Evolutionary conservation across 1,284 basidiomycete species (phyloP), one percentile per base, ranked within the genome.

Genomic region (Cryptococcus sp.): DNA sequence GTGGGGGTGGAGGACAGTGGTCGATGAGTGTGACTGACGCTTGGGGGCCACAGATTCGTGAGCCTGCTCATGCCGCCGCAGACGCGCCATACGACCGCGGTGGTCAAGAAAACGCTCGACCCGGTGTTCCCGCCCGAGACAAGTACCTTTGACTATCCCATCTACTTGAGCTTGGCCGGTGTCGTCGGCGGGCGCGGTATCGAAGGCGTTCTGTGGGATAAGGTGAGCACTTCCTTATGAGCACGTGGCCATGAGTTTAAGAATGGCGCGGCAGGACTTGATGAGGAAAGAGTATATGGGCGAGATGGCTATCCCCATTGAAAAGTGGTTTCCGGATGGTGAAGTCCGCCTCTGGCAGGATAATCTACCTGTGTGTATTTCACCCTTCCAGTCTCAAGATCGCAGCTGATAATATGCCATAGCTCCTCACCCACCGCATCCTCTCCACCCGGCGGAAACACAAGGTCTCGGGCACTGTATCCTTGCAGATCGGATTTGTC

Each of bases 141-240:
- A 68, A 87, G 90, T 12, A 92, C 88, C 0, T 94, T 93, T 69
- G 88, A 93, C 57, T 88, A 91, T 66, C 88, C 89, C 0, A 80
- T 96, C 23, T 89, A 87, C 66, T 80, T 87, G 24, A 87, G 85
- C 8, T 80, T 87, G 35, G 86, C 85, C 0, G 88, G 87, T 53
- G 81, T 82, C 43, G 82, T 91, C 12, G 87, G 87, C 43, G 85
- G 84, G 4, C 61, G 76, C 23, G 76, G 76, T 6, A 69, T 97
- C 49, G 92, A 97, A 72, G 81, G 92, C 46, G 87, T 97, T 35
- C 81, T 92, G 0, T 98, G 94, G 94, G 92, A 95, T 77, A 92
- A 89, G 79, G 94, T 95, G 70, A 65, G 76, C 48, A 61, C 65
- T 4, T 7, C 3, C 16, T 45, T 24, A 23, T 28, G 15, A 39